Percentiles rank a stretch among this genome's conserved stretches.
Evolutionary conservation across 257 asterid genomes (phyloP).

Genomic region (Solanum piurae): DNA sequence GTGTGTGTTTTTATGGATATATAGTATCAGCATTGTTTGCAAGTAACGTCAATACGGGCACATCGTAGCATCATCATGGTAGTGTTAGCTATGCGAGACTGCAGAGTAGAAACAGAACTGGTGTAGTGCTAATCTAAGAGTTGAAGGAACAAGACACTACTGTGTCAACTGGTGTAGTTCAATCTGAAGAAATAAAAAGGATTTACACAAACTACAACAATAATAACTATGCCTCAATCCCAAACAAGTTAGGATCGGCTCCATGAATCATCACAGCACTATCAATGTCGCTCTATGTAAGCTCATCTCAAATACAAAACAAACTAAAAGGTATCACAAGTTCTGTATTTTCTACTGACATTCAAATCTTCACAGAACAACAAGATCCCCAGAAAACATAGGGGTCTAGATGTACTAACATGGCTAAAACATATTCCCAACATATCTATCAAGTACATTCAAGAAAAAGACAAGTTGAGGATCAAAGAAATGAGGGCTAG

Average conservation of each 20-base stretch:
- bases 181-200: not conserved
- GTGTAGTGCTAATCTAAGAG: not conserved
- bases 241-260: not conserved
- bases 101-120: not conserved
- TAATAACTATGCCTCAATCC: not conserved
- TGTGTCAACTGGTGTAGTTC: not conserved
- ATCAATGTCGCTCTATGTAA: not conserved
- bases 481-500: not conserved
- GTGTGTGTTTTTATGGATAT: not conserved
- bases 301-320: not conserved
- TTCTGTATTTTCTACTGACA: not conserved
- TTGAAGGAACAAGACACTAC: not conserved
- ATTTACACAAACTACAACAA: not conserved
- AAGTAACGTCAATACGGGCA: not conserved
- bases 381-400: not conserved
- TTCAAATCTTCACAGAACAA: not conserved
- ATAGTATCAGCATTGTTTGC: not conserved
- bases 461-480: not conserved
- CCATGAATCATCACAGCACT: not conserved
- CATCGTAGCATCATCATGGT: not conserved
- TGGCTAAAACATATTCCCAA: not conserved
- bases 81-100: not conserved
- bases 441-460: not conserved
- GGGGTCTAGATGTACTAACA: not conserved
- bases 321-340: not conserved